A percentile compares a stretch with the other conserved stretches of the same genome.
Conservation (phyloP, 768 basidiomycete genomes). For the Rhodosporidiobolus sp. region DNA sequence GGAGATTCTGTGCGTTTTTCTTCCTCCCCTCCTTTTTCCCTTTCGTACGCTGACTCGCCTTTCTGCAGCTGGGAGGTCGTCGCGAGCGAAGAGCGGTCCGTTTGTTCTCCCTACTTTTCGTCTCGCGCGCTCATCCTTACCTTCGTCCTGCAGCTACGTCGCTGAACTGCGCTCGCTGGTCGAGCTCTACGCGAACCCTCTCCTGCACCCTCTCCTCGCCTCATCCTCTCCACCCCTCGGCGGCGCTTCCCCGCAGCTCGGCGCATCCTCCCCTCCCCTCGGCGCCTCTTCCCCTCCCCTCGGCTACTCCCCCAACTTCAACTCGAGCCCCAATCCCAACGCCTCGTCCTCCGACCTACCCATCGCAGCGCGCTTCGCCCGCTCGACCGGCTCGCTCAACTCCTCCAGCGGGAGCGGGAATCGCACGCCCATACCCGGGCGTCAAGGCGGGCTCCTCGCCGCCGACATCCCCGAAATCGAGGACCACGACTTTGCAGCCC, state of each 20-base stretch:
- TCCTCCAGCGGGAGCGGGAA: too few species aligned
- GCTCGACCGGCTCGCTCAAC: background rate
- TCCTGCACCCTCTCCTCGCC: conserved; percentile 40
- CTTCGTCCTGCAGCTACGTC: conserved; percentile 41
- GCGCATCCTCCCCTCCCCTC: background rate
- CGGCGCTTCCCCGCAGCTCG: background rate
- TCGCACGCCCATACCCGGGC: background rate
- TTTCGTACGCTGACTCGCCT: background rate
- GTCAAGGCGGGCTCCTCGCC: background rate
- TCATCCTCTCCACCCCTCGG: background rate
- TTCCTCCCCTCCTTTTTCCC: too few species aligned
- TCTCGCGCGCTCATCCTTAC: too few species aligned
- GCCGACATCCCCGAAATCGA: conserved; percentile 12
- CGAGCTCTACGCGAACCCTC: conserved; percentile 40
- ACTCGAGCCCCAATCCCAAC: background rate
- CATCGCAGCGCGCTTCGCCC: conserved; percentile 32
- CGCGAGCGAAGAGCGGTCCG: conserved; percentile 44
- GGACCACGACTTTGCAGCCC: background rate
- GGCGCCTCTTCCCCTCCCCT: background rate
- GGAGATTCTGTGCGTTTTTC: conserved; percentile 42
- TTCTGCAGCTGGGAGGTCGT: conserved; percentile 43
- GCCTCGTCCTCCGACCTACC: conserved; percentile 23
- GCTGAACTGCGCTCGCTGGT: conserved; percentile 41
- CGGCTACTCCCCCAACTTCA: background rate
- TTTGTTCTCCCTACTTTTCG: background rate